phyloP scores from a whole-genome alignment of 495 filamentous ascomycete species.

The Daldinia grandis region DNA sequence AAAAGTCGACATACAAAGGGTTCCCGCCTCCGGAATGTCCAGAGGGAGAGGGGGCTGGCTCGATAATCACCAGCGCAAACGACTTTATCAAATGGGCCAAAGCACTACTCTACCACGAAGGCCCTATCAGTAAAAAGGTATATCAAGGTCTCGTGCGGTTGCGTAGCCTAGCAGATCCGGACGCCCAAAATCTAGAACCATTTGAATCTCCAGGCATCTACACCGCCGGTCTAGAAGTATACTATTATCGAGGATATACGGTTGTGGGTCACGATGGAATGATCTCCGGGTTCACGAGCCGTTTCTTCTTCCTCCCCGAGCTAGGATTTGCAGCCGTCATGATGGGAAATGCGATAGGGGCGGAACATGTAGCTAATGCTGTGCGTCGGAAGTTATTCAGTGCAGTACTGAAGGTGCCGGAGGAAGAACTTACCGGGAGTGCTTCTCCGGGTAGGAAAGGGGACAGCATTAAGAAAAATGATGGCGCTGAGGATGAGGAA shows the following conservation, averaged over 20 bases:
- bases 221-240: not conserved
- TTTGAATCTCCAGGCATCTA: not conserved
- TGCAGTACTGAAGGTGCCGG: not conserved
- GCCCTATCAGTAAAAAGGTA: not conserved
- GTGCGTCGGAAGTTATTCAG: not conserved
- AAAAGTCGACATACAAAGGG: conserved; percentile 5
- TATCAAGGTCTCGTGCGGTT: not conserved
- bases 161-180: not conserved
- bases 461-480: not conserved
- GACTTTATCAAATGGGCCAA: conserved; percentile 61
- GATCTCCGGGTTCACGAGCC: not conserved
- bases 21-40: not conserved
- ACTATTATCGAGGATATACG: not conserved
- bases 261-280: not conserved
- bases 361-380: not conserved
- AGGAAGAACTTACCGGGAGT: not conserved
- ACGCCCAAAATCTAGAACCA: not conserved
- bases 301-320: not conserved
- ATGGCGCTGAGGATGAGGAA: not conserved
- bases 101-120: conserved; percentile 34
- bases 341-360: not conserved
- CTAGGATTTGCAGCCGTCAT: not conserved
- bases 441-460: not conserved
- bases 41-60: not conserved
- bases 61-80: conserved; percentile 48